phyloP scores from a whole-genome alignment of 108 stramenopile genomes.

The Fragilaria crotonensis region DNA sequence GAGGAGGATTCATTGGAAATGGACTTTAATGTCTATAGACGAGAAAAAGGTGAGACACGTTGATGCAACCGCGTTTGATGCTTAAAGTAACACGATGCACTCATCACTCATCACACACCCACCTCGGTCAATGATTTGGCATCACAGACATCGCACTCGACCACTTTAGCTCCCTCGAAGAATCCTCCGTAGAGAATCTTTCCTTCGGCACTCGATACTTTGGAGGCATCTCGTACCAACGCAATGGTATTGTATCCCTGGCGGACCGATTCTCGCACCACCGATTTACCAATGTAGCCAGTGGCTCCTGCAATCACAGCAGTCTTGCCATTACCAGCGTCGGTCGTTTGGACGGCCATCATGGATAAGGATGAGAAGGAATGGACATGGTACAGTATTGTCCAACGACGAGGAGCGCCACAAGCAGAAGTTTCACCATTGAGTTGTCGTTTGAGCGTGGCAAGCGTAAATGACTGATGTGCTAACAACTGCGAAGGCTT shows the following conservation, averaged over 20 bases:
- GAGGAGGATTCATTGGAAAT: too few relatives aligned
- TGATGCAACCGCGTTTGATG: too few relatives aligned
- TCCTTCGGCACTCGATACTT: slow-evolving; percentile 23
- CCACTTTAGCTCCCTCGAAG: slow-evolving; percentile 49
- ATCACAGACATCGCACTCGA: slow-evolving; percentile 66
- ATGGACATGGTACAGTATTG: too few relatives aligned
- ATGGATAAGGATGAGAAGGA: neutral
- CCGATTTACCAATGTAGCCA: slow-evolving; percentile 83
- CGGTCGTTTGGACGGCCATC: neutral
- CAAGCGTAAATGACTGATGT: too few relatives aligned
- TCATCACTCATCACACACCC: slow-evolving; percentile 9
- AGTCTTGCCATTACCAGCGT: slow-evolving; percentile 16
- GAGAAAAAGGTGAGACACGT: too few relatives aligned
- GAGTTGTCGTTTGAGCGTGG: too few relatives aligned
- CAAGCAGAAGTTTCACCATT: neutral
- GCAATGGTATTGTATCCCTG: slow-evolving; percentile 81
- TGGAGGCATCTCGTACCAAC: slow-evolving; percentile 44
- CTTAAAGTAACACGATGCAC: too few relatives aligned
- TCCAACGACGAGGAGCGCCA: neutral
- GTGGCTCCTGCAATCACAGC: slow-evolving; percentile 76
- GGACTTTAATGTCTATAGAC: too few relatives aligned
- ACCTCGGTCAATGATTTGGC: slow-evolving; percentile 39
- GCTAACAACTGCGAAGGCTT: too few relatives aligned
- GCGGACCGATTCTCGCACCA: slow-evolving; percentile 68
- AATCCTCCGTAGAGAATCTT: slow-evolving; percentile 29